A percentile compares a stretch with the other conserved stretches of the same genome.
Conservation (phyloP, 352 stramenopile species). For the Aphanomyces astaci region DNA sequence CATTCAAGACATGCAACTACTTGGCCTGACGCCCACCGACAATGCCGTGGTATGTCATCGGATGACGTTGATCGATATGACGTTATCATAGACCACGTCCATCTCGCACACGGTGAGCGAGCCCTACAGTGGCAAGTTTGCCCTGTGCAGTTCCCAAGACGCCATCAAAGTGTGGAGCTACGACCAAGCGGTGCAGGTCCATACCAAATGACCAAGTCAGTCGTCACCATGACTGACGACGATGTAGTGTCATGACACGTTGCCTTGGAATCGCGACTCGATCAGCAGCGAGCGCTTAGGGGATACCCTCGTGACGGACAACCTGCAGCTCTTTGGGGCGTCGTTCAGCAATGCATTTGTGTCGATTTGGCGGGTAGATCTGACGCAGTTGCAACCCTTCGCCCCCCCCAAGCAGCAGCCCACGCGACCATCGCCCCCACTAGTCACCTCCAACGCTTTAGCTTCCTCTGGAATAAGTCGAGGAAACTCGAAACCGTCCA, state of each 20-base stretch:
- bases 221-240: not conserved
- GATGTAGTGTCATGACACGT: slow-evolving; percentile 75
- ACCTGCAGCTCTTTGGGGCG: slow-evolving; percentile 75
- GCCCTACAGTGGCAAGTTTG: slow-evolving; percentile 69
- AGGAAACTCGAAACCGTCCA: slow-evolving; percentile 1
- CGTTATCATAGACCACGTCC: slow-evolving; percentile 47
- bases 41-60: slow-evolving; percentile 45
- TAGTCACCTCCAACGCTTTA: not conserved
- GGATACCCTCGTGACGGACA: slow-evolving; percentile 69
- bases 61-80: not conserved
- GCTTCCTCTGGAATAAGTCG: not conserved
- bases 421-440: not conserved
- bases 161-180: slow-evolving; percentile 78
- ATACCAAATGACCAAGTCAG: not conserved
- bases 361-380: slow-evolving; percentile 68
- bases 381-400: slow-evolving; percentile 66
- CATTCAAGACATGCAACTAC: slow-evolving; percentile 73
- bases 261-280: slow-evolving; percentile 45
- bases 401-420: not conserved
- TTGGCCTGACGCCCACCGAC: slow-evolving; percentile 70
- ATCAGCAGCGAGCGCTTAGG: slow-evolving; percentile 45
- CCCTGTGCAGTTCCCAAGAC: slow-evolving; percentile 69
- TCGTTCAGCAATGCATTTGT: slow-evolving; percentile 78
- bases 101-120: slow-evolving; percentile 72
- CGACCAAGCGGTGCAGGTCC: slow-evolving; percentile 66